Evolutionary conservation across 768 basidiomycete species (phyloP).

Genomic region (Chalciporus pseudorubinellus): DNA sequence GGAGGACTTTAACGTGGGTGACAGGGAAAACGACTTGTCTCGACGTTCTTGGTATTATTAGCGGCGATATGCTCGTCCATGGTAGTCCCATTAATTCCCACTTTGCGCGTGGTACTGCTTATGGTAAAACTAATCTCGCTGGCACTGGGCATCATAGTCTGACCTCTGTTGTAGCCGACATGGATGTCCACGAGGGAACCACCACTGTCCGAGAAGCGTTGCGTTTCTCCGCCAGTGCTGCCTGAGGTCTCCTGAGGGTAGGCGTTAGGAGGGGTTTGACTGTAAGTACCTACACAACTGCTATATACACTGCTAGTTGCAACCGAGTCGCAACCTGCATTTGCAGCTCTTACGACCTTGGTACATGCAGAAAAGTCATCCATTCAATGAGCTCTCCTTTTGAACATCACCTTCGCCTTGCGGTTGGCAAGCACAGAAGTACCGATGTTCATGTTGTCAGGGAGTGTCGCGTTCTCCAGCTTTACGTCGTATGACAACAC

Average conservation of each 20-base stretch:
- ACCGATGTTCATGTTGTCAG: neutral
- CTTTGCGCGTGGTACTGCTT: slow-evolving; percentile 58
- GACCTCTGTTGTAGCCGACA: slow-evolving; percentile 39
- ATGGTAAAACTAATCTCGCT: neutral
- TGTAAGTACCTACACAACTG: no score
- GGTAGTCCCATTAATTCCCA: slow-evolving; percentile 50
- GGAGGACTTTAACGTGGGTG: neutral
- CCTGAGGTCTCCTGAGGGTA: no score
- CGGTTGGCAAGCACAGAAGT: neutral
- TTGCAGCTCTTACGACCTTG: no score
- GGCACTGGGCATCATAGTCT: no score
- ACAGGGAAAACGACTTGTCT: slow-evolving; percentile 52
- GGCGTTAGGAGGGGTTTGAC: no score
- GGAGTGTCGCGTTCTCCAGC: no score
- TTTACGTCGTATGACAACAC: no score
- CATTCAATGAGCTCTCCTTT: no score
- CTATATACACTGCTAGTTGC: no score
- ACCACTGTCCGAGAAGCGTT: slow-evolving; percentile 81
- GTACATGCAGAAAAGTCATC: no score
- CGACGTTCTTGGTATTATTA: slow-evolving; percentile 54
- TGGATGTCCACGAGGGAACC: slow-evolving; percentile 74
- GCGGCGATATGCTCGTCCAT: slow-evolving; percentile 55
- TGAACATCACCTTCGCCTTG: no score
- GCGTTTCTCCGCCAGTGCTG: slow-evolving; percentile 75
- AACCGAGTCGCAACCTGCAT: no score